Conservation (phyloP, 495 filamentous ascomycete species). For the Neurospora terricola region DNA sequence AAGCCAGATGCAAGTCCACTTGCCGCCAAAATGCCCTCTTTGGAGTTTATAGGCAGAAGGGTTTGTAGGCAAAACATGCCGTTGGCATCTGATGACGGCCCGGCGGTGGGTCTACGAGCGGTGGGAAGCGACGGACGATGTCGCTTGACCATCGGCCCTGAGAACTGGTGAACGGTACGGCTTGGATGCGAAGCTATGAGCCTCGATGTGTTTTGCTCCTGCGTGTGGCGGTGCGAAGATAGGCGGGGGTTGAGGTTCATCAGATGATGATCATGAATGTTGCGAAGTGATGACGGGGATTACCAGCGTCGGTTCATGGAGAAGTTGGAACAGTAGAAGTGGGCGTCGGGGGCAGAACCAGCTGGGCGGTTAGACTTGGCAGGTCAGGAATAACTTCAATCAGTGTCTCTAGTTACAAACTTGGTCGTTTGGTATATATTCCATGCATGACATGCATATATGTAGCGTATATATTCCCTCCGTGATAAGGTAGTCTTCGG, state of each 20-base stretch:
- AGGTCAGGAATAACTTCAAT: neutral
- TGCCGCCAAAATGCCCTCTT: neutral
- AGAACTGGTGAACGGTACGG: too few relatives aligned
- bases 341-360: neutral
- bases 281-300: neutral
- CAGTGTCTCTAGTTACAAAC: neutral
- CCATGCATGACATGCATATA: neutral
- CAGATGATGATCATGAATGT: neutral
- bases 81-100: neutral
- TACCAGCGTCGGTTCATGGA: neutral
- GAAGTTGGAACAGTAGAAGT: neutral
- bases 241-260: too few relatives aligned
- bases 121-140: too few relatives aligned
- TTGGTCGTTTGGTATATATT: neutral
- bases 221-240: too few relatives aligned
- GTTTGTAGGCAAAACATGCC: neutral
- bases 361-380: neutral
- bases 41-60: neutral
- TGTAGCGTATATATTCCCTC: neutral
- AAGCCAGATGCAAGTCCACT: neutral
- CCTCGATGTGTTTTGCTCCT: too few relatives aligned
- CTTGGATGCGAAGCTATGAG: too few relatives aligned
- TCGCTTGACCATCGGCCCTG: too few relatives aligned
- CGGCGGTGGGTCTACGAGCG: too few relatives aligned
- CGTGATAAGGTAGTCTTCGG: too few relatives aligned